Base-by-base conservation (phyloP, 1,284 basidiomycete genomes). In the Psilocybe mexicana region DNA sequence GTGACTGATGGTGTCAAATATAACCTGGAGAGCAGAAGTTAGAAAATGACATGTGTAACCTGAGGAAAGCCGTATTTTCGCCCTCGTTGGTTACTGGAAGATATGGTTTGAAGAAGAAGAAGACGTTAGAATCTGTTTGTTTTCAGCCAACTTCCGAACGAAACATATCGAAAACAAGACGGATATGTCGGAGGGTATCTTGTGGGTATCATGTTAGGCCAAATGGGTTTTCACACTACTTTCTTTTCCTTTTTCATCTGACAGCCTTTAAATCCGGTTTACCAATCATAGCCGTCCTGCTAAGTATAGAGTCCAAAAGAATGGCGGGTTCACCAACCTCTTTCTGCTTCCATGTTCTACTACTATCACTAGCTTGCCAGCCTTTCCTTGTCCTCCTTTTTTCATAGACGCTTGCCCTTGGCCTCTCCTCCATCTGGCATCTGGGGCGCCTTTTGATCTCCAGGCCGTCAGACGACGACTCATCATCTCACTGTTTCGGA, bases 101-200 rank as follows among this genome's bases (percentile, higher is more conserved):
- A 35, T 24, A 28, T 36, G 43, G 44, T 35, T 25, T 26, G n/a
- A 38, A 3, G 33, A 4, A 43, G 42, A 23, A 25, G 23, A 53
- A 43, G 24, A 52, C 11, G 33, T 2, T 6, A 30, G 6, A 36
- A 25, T 18, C 18, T 18, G 18, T 33, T 23, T 48, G 49, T 40
- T 55, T 54, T 57, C 57, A 57, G 50, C 47, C 54, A 56, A 24
- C 12, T 18, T 18, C 18, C 18, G 18, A 18, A 18, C 18, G 18
- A 18, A 18, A 18, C 18, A 18, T 18, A 18, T 18, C 18, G 18
- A 18, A 18, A 18, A 18, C 18, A 18, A 18, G 18, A 18, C 18
- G 18, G 45, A 28, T 47, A 51, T 59, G 51, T 60, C 63, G 58
- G 67, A 67, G 65, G 65, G 65, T 68, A 68, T 68, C 35, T 12